These are phyloP conservation scores for Picea glauca DNA, from an alignment of 75 land plant species.

Conservation along the genomic window DNA sequence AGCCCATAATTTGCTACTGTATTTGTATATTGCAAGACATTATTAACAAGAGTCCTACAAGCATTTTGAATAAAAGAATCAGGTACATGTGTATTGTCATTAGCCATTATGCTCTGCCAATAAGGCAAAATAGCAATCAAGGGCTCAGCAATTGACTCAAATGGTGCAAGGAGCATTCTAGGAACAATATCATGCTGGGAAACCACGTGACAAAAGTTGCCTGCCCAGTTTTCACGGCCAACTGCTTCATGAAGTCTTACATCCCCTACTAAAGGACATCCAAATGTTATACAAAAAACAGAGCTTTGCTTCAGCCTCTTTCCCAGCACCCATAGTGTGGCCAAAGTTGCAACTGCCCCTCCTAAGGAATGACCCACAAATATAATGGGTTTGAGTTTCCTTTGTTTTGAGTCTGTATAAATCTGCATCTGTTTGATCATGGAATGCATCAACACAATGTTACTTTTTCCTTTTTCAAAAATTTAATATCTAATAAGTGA, in stretches of 20 bases:
- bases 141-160: constrained; percentile 24
- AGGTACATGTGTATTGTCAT: background rate
- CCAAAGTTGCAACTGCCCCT: constrained; percentile 9
- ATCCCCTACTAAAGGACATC: constrained; percentile 62
- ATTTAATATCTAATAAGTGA: too few relatives aligned
- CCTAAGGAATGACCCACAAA: constrained; percentile 6
- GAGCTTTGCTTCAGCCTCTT: background rate
- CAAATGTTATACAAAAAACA: constrained; percentile 59
- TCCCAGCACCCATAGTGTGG: constrained; percentile 5
- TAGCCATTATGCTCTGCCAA: background rate
- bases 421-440: background rate
- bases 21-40: too few relatives aligned
- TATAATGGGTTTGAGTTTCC: background rate
- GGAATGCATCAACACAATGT: too few relatives aligned
- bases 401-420: background rate
- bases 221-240: constrained; percentile 48
- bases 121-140: constrained; percentile 14
- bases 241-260: constrained; percentile 34
- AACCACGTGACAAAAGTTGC: constrained; percentile 43
- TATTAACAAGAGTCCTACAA: background rate
- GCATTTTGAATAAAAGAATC: background rate
- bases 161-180: constrained; percentile 44
- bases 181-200: constrained; percentile 53
- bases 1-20: too few relatives aligned
- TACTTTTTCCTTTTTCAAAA: too few relatives aligned